Conservation (phyloP, 2,329 filamentous ascomycete species). For the Colletotrichum camelliae region DNA sequence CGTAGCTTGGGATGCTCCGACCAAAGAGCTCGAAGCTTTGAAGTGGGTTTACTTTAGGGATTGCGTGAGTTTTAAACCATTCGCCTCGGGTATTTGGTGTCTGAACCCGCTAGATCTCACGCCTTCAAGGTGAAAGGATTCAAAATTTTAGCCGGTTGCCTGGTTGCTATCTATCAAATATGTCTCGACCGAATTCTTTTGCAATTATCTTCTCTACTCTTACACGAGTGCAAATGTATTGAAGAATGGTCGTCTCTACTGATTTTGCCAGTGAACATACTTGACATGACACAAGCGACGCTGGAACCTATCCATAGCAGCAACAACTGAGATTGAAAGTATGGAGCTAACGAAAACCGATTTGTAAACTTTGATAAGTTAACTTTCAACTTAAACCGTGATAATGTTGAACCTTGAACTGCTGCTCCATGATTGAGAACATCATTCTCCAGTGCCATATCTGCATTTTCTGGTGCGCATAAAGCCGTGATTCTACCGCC, state of each 20-base stretch:
- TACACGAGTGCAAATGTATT: neutral
- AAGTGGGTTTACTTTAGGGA: neutral
- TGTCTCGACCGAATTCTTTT: neutral
- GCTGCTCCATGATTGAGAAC: neutral
- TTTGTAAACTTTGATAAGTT: neutral
- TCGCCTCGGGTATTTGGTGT: fast-evolving
- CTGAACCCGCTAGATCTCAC: neutral
- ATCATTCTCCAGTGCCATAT: too few relatives aligned
- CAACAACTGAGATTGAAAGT: neutral
- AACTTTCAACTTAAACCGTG: neutral
- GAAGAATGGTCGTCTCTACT: neutral
- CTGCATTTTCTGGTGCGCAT: too few relatives aligned
- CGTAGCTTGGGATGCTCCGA: neutral
- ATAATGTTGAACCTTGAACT: neutral
- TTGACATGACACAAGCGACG: neutral
- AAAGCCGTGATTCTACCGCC: too few relatives aligned
- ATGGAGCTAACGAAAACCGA: neutral
- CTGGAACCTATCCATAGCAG: neutral
- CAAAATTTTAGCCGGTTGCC: neutral
- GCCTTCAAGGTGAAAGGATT: neutral
- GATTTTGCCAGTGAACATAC: neutral
- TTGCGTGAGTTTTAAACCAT: neutral
- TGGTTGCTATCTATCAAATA: neutral
- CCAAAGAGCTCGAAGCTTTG: neutral
- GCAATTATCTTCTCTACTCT: neutral